phyloP scores from a whole-genome alignment of 768 basidiomycete species.

The Leccinum barrowsii region DNA sequence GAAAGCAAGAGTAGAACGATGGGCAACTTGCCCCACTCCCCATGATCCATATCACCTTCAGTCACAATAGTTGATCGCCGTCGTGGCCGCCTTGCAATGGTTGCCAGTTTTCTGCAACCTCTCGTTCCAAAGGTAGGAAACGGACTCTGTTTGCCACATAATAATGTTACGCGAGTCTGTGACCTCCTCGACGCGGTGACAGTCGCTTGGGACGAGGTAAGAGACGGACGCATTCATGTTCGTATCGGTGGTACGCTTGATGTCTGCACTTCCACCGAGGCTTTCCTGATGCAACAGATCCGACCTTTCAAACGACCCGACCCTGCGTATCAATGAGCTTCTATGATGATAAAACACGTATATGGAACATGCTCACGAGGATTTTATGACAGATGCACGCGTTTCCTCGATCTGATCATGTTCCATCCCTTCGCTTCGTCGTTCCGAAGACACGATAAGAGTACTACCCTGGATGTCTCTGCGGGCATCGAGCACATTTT shows the following conservation, averaged over 20 bases:
- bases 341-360: neutral
- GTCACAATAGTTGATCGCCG: neutral
- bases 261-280: neutral
- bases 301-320: neutral
- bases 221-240: neutral
- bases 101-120: neutral
- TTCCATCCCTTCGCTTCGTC: neutral
- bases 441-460: neutral
- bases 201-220: neutral
- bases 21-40: neutral
- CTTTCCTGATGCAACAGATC: neutral
- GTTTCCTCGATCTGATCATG: neutral
- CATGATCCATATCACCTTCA: neutral
- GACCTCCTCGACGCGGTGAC: neutral
- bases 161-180: neutral
- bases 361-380: neutral
- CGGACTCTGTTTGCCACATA: neutral
- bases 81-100: neutral
- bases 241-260: neutral
- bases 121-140: no score
- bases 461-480: neutral
- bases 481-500: neutral
- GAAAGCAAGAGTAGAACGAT: neutral
- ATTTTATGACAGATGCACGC: neutral
- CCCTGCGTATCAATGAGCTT: conserved; percentile 4